Evolutionary conservation across 352 stramenopile species (phyloP).

Genomic region (Globisporangium parvum): DNA sequence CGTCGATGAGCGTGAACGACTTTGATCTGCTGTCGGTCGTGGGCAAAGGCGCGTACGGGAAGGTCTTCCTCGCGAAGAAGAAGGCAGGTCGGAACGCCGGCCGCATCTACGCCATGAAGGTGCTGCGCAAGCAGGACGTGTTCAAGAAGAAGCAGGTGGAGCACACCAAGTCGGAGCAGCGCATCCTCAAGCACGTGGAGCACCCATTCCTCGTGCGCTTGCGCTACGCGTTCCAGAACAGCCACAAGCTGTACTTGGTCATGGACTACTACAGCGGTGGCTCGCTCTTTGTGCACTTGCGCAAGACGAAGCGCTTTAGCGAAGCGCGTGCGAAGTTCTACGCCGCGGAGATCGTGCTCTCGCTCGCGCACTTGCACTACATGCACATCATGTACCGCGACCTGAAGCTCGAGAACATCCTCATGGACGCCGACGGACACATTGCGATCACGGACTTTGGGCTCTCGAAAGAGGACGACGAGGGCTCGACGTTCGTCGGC

Average conservation of each 20-base stretch:
- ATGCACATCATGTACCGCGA: conserved; percentile 90
- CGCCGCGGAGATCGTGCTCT: conserved; percentile 77
- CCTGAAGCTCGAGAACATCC: conserved; percentile 87
- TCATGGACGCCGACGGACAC: conserved; percentile 83
- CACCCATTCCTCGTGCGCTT: conserved; percentile 87
- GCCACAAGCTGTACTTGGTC: conserved; percentile 85
- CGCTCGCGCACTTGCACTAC: conserved; percentile 76
- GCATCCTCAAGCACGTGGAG: conserved; percentile 84
- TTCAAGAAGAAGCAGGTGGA: conserved; percentile 85
- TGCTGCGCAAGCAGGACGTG: conserved; percentile 80
- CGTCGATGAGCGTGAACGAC: conserved; percentile 79
- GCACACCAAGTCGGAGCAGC: conserved; percentile 85
- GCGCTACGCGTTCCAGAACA: conserved; percentile 86
- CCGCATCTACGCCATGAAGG: conserved; percentile 87
- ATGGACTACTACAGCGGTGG: conserved; percentile 89
- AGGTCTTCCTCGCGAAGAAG: conserved; percentile 83
- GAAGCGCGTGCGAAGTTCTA: conserved; percentile 79
- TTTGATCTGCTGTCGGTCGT: conserved; percentile 84
- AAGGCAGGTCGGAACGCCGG: conserved; percentile 62
- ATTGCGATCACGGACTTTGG: conserved; percentile 87
- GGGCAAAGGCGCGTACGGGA: conserved; percentile 83
- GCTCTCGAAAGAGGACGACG: conserved; percentile 80
- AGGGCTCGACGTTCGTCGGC: conserved; percentile 77
- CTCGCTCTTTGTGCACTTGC: conserved; percentile 81
- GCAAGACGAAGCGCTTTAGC: conserved; percentile 65